Conservation (phyloP, 164 flowering plant genomes). For the Umbellularia californica region DNA sequence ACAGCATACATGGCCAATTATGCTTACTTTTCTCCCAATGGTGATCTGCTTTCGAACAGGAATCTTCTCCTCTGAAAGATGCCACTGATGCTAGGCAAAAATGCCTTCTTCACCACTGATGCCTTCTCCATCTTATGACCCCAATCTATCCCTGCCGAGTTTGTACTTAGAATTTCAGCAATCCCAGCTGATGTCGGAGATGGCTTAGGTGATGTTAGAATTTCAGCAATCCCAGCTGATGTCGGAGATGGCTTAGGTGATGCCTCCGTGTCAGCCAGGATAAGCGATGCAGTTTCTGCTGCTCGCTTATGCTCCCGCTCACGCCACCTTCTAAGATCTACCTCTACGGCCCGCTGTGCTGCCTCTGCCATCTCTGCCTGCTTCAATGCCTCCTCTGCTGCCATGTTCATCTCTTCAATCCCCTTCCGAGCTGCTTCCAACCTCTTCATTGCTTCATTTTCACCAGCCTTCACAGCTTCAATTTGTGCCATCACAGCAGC, state of each 20-base stretch:
- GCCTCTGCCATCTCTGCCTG: slow-evolving; percentile 88
- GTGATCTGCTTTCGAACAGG: too few species aligned
- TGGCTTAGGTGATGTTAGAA: slow-evolving; percentile 32
- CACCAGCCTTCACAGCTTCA: slow-evolving; percentile 86
- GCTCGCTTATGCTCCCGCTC: slow-evolving; percentile 83
- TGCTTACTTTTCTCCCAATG: too few species aligned
- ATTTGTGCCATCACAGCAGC: slow-evolving; percentile 89
- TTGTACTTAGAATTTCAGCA: slow-evolving; percentile 27
- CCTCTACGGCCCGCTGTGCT: slow-evolving; percentile 72
- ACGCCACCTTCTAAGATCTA: slow-evolving; percentile 73
- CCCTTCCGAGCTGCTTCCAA: slow-evolving; percentile 66
- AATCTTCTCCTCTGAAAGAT: slow-evolving; percentile 62
- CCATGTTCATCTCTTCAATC: slow-evolving; percentile 61
- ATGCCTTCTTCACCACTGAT: slow-evolving; percentile 48
- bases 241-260: slow-evolving; percentile 38
- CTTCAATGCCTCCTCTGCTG: slow-evolving; percentile 61
- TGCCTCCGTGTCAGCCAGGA: slow-evolving; percentile 47
- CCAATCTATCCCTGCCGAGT: slow-evolving; percentile 22
- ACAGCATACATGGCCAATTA: too few species aligned
- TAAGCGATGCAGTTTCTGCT: slow-evolving; percentile 63
- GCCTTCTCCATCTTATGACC: slow-evolving; percentile 46
- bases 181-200: slow-evolving; percentile 36
- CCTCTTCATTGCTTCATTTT: slow-evolving; percentile 66
- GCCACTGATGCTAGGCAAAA: slow-evolving; percentile 56
- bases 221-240: slow-evolving; percentile 17